phyloP scores from a whole-genome alignment of 768 basidiomycete species.

The Trametes cubensis region DNA sequence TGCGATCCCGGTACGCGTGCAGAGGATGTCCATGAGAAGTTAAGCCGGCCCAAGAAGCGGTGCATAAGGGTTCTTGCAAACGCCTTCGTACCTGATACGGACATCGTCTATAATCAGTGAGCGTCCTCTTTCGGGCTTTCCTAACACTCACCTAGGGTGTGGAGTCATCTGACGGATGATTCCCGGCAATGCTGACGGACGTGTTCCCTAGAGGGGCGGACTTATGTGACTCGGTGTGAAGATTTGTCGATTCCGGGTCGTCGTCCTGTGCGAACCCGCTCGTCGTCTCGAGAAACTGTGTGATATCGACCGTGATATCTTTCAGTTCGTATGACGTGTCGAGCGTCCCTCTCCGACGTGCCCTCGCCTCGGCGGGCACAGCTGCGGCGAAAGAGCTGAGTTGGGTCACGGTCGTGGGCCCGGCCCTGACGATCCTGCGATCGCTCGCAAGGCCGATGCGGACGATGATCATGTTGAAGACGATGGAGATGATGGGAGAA shows the following conservation, averaged over 20 bases:
- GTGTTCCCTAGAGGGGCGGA: too few species aligned
- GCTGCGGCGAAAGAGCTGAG: neutral
- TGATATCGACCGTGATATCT: neutral
- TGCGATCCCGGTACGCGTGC: too few species aligned
- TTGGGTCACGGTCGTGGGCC: neutral
- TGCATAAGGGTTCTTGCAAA: too few species aligned
- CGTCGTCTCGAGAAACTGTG: neutral
- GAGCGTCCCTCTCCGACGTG: neutral
- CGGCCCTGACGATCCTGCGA: neutral
- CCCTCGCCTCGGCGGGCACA: neutral
- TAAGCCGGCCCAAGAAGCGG: too few species aligned
- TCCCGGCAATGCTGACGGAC: neutral
- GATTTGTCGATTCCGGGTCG: neutral
- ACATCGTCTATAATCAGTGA: neutral
- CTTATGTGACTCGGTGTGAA: too few species aligned
- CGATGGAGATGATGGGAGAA: conserved; percentile 43
- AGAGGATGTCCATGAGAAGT: too few species aligned
- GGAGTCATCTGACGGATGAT: neutral
- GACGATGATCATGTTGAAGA: conserved; percentile 47
- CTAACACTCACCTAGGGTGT: neutral
- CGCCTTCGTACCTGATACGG: neutral
- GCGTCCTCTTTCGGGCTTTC: neutral
- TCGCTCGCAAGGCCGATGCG: conserved; percentile 33
- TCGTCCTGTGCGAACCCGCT: neutral
- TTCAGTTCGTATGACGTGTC: neutral